phyloP scores from a whole-genome alignment of 805 yeast species.

The Lipomyces kockii region DNA sequence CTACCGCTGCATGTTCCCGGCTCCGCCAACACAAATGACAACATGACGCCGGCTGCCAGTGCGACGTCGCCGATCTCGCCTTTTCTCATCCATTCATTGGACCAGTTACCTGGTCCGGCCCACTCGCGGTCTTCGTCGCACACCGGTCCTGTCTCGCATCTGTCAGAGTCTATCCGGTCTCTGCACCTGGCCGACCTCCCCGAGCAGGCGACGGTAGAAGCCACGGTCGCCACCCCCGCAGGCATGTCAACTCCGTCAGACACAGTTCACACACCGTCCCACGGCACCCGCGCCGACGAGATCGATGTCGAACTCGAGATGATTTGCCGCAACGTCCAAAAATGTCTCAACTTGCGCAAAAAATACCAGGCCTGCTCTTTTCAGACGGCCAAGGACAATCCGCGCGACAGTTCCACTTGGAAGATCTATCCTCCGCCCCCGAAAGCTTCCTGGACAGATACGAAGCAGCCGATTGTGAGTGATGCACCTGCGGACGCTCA shows the following conservation, averaged over 20 bases:
- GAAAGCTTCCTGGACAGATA: conserved; percentile 77
- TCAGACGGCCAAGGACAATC: conserved; percentile 79
- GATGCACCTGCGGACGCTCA: conserved; percentile 43
- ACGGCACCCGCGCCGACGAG: conserved; percentile 13
- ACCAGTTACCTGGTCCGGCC: neutral
- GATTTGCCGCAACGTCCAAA: conserved; percentile 47
- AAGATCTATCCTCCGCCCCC: conserved; percentile 91
- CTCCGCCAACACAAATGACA: neutral
- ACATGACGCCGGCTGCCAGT: neutral
- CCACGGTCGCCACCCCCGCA: neutral
- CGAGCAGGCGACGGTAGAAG: neutral
- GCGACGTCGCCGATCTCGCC: conserved; percentile 11
- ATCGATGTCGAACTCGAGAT: conserved; percentile 42
- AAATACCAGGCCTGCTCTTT: conserved; percentile 72
- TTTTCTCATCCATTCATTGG: neutral
- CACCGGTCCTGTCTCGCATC: neutral
- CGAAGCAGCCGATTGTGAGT: conserved; percentile 60
- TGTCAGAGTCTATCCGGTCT: conserved; percentile 24
- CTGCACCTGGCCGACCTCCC: conserved; percentile 8
- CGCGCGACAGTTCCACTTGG: conserved; percentile 80
- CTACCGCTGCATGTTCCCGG: neutral
- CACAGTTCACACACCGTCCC: neutral
- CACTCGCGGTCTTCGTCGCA: neutral
- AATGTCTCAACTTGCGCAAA: conserved; percentile 73
- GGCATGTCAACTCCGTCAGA: neutral